Conservation (phyloP, 2,329 filamentous ascomycete genomes). For the Alternaria sp. region DNA sequence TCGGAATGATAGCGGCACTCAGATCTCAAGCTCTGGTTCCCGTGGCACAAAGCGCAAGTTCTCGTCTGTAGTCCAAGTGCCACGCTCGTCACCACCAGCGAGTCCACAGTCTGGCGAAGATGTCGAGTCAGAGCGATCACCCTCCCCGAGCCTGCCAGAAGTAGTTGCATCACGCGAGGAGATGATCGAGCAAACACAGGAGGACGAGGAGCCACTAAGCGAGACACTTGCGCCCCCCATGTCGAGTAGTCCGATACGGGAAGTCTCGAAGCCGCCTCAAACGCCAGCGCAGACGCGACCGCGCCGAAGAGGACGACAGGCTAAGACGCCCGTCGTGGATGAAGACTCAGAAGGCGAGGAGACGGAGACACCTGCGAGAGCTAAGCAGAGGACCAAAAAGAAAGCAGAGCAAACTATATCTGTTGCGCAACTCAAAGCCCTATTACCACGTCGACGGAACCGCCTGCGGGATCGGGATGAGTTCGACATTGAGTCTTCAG, state of each 20-base stretch:
- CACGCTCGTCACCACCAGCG: slow-evolving; percentile 49
- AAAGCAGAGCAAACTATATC: slow-evolving; percentile 47
- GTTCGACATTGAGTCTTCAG: slow-evolving; percentile 53
- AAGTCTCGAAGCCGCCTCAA: slow-evolving; percentile 24
- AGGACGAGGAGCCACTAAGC: slow-evolving; percentile 44
- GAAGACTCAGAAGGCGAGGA: slow-evolving; percentile 36
- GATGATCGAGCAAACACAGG: slow-evolving; percentile 30
- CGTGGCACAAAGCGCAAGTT: slow-evolving; percentile 52
- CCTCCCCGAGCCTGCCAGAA: slow-evolving; percentile 48
- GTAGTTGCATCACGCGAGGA: slow-evolving; percentile 37
- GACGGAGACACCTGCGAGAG: slow-evolving; percentile 33
- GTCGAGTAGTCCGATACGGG: slow-evolving; percentile 51
- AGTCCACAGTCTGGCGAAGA: slow-evolving; percentile 39
- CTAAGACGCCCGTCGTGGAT: slow-evolving; percentile 26
- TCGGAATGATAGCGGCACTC: slow-evolving; percentile 38
- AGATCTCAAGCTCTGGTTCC: slow-evolving; percentile 43
- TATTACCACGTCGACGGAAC: slow-evolving; percentile 55
- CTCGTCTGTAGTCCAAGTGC: slow-evolving; percentile 49
- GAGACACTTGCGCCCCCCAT: slow-evolving; percentile 55
- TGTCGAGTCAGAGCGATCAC: slow-evolving; percentile 41
- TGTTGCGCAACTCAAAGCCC: slow-evolving; percentile 55
- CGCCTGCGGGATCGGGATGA: slow-evolving; percentile 45
- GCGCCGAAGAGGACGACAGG: slow-evolving; percentile 26
- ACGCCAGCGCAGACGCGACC: slow-evolving; percentile 27
- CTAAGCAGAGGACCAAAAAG: slow-evolving; percentile 26